Evolutionary conservation across 2,329 filamentous ascomycete genomes (phyloP).

Genomic region (Aspergillus unguis): DNA sequence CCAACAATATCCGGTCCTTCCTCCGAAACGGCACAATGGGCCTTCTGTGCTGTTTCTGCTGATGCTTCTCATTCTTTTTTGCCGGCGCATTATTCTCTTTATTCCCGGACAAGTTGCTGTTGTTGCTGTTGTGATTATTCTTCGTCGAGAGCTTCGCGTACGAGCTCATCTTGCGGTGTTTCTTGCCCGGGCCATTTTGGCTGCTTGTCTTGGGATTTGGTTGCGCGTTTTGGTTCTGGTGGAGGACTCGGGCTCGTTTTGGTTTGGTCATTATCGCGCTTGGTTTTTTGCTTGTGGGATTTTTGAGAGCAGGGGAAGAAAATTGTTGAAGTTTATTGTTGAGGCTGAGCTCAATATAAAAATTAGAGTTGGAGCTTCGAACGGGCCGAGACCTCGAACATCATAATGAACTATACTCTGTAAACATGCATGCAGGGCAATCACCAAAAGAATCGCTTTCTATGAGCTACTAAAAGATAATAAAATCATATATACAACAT

Average conservation of each 20-base stretch:
- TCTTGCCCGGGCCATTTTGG: conserved; percentile 7
- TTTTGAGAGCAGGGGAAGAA: not conserved
- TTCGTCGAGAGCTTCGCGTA: conserved; percentile 27
- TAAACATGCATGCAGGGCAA: not conserved
- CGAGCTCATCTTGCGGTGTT: conserved; percentile 27
- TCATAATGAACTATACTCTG: not conserved
- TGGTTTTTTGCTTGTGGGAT: not conserved
- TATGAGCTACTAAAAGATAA: conserved; percentile 22
- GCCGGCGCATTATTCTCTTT: conserved; percentile 3
- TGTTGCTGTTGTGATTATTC: conserved; percentile 1
- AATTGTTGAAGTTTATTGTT: not conserved
- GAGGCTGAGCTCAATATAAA: not conserved
- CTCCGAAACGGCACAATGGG: conserved; percentile 41
- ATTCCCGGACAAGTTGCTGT: conserved; percentile 5
- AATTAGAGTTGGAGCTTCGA: not conserved
- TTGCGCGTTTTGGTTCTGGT: not conserved
- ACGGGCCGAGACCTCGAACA: not conserved
- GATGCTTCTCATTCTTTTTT: conserved; percentile 15
- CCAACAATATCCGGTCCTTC: conserved; percentile 41
- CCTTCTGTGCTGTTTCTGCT: conserved; percentile 24
- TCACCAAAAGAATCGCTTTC: conserved; percentile 14
- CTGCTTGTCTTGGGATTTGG: not conserved
- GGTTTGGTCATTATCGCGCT: conserved; percentile 22
- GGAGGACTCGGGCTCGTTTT: conserved; percentile 17
- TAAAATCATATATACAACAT: conserved; percentile 22